Percentiles rank a stretch among this genome's conserved stretches.
These are phyloP conservation scores for Venturia carpophila DNA, from an alignment of 2,329 filamentous ascomycete species.

Conservation along the genomic window DNA sequence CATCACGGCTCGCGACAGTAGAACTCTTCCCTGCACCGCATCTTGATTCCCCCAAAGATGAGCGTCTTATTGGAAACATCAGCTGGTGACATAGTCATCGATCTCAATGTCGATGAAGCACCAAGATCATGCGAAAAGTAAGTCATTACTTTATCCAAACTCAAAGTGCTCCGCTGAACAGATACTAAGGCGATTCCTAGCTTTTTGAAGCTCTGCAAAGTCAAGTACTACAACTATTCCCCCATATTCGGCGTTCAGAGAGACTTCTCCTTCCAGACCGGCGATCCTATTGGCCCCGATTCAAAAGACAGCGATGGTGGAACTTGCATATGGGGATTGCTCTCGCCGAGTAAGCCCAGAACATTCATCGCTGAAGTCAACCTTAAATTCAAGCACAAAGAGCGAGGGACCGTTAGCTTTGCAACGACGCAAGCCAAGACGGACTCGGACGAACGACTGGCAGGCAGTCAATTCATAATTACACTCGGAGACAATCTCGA, in stretches of 20 bases:
- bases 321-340: slow-evolving; percentile 81
- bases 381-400: slow-evolving; percentile 77
- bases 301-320: slow-evolving; percentile 84
- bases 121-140: slow-evolving; percentile 94
- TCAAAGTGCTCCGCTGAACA: slow-evolving; percentile 19
- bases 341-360: slow-evolving; percentile 55
- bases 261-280: slow-evolving; percentile 92
- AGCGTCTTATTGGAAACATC: slow-evolving; percentile 92
- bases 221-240: slow-evolving; percentile 98
- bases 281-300: slow-evolving; percentile 83
- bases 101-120: slow-evolving; percentile 80
- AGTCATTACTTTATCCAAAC: slow-evolving; percentile 34
- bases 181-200: slow-evolving; percentile 29
- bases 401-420: slow-evolving; percentile 93
- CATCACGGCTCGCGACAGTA: not conserved
- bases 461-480: slow-evolving; percentile 88
- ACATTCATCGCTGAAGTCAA: slow-evolving; percentile 80
- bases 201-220: slow-evolving; percentile 97
- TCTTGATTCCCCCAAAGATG: slow-evolving; percentile 46
- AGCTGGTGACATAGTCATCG: slow-evolving; percentile 87
- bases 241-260: slow-evolving; percentile 89
- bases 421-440: slow-evolving; percentile 69
- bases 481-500: slow-evolving; percentile 85
- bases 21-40: not conserved
- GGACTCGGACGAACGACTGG: slow-evolving; percentile 74